A percentile compares a stretch with the other conserved stretches of the same genome.
These are phyloP conservation scores for Tylopilus sp. DNA, from an alignment of 1,284 basidiomycete species.

Conservation along the genomic window DNA sequence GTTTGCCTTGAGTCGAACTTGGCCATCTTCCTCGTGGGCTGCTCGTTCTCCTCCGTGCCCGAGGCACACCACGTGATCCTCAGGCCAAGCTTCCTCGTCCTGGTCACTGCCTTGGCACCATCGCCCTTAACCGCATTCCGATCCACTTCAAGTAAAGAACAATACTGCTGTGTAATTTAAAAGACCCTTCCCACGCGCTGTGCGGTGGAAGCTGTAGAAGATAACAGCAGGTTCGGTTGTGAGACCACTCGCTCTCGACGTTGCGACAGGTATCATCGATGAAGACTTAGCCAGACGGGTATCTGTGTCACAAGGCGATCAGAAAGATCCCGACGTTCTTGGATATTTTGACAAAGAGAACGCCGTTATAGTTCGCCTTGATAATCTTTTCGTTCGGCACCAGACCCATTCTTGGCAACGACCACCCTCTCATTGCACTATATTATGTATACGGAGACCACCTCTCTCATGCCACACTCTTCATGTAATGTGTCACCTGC, in stretches of 20 bases:
- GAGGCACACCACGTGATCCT: too few species aligned
- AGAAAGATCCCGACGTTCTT: constrained; percentile 71
- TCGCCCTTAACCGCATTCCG: too few species aligned
- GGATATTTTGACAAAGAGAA: constrained; percentile 63
- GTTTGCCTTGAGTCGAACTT: too few species aligned
- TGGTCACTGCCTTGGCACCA: too few species aligned
- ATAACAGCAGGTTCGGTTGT: constrained; percentile 33
- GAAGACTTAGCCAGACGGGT: constrained; percentile 51
- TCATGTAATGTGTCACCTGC: constrained; percentile 70
- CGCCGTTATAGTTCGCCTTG: constrained; percentile 56
- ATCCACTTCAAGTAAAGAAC: too few species aligned
- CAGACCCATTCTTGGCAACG: constrained; percentile 90
- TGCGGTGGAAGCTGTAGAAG: constrained; percentile 57
- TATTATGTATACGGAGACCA: constrained; percentile 85
- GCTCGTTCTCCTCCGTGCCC: too few species aligned
- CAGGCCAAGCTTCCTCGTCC: too few species aligned
- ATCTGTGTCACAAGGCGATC: constrained; percentile 68
- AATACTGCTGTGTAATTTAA: constrained; percentile 26
- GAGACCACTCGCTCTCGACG: constrained; percentile 16
- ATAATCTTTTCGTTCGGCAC: constrained; percentile 83
- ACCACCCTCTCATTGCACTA: constrained; percentile 85
- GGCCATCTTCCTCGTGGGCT: too few species aligned
- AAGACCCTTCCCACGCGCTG: constrained; percentile 61
- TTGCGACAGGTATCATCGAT: constrained; percentile 54
- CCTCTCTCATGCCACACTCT: constrained; percentile 70